phyloP scores from a whole-genome alignment of 352 stramenopile species.

The Pythium phragmiticola region DNA sequence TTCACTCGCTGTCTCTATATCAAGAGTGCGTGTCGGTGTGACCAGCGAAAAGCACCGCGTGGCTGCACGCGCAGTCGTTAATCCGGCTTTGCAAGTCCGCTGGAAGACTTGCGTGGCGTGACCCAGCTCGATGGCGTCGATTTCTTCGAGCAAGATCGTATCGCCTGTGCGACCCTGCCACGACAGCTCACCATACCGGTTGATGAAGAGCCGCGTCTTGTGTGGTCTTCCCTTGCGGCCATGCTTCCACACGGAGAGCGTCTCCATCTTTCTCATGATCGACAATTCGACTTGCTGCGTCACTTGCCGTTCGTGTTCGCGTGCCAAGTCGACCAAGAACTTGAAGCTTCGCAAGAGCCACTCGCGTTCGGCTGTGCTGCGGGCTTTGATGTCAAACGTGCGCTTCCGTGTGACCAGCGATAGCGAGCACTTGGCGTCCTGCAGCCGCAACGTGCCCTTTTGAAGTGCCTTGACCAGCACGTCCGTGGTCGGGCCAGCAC shows the following conservation, averaged over 20 bases:
- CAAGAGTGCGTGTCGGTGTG: constrained; percentile 56
- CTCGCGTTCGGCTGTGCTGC: constrained; percentile 63
- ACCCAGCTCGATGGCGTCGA: constrained; percentile 52
- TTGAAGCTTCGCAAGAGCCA: constrained; percentile 73
- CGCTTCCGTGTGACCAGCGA: constrained; percentile 73
- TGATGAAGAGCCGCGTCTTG: constrained; percentile 81
- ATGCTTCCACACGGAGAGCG: constrained; percentile 69
- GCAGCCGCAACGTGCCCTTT: constrained; percentile 56
- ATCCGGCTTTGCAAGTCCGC: constrained; percentile 35
- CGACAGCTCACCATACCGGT: constrained; percentile 81
- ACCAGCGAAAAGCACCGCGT: constrained; percentile 74
- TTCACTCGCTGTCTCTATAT: constrained; percentile 75
- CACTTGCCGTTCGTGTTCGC: constrained; percentile 69
- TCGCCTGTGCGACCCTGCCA: constrained; percentile 78
- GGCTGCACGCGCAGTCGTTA: constrained; percentile 31
- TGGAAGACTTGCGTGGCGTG: constrained; percentile 67
- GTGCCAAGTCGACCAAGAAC: constrained; percentile 72
- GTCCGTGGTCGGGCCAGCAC: constrained; percentile 54
- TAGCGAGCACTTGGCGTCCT: constrained; percentile 70
- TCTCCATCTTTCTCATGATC: constrained; percentile 87
- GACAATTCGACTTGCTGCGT: constrained; percentile 77
- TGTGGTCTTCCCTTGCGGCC: constrained; percentile 72
- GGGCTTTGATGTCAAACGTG: constrained; percentile 75
- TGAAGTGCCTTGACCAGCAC: constrained; percentile 65
- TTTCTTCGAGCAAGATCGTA: constrained; percentile 76